Percentiles rank a stretch among this genome's conserved stretches.
Conservation (phyloP, 768 basidiomycete genomes). For the Tricholomella constricta region DNA sequence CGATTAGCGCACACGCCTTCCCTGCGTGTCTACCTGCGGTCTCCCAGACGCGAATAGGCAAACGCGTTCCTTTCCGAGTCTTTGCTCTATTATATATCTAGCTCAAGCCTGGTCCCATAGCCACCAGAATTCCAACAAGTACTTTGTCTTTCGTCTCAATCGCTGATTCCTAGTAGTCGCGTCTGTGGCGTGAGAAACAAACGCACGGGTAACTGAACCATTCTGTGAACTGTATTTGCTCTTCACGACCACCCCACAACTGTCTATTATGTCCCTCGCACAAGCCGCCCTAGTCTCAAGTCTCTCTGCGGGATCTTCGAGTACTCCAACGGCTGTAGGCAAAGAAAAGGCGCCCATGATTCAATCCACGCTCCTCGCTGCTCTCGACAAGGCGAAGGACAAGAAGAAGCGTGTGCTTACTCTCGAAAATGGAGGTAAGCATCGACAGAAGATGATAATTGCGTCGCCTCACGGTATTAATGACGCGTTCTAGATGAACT, state of each 20-base stretch:
- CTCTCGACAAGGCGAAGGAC: slow-evolving; percentile 19
- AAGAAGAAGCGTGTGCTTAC: slow-evolving; percentile 20
- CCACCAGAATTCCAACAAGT: too few relatives aligned
- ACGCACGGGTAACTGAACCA: background rate
- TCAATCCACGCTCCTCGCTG: slow-evolving; percentile 19
- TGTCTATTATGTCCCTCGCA: background rate
- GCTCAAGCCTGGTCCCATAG: too few relatives aligned
- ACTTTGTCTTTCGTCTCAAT: too few relatives aligned
- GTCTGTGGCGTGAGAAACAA: slow-evolving; percentile 5
- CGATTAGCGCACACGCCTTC: too few relatives aligned
- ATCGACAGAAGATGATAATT: background rate
- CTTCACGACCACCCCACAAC: background rate
- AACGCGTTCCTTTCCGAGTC: too few relatives aligned
- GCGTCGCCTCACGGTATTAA: slow-evolving; percentile 2
- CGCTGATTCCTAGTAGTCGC: too few relatives aligned
- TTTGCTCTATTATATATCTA: too few relatives aligned
- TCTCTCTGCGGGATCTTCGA: background rate
- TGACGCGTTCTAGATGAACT: slow-evolving; percentile 21
- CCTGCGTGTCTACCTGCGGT: too few relatives aligned
- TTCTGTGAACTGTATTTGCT: background rate
- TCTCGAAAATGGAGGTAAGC: slow-evolving; percentile 23
- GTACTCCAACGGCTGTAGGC: background rate
- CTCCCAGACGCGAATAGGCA: too few relatives aligned
- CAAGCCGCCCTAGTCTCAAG: background rate
- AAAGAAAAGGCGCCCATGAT: slow-evolving; percentile 15